Evolutionary conservation across 2,329 filamentous ascomycete species (phyloP), one percentile per base, ranked within the genome.

Genomic region (Penicillium palitans): DNA sequence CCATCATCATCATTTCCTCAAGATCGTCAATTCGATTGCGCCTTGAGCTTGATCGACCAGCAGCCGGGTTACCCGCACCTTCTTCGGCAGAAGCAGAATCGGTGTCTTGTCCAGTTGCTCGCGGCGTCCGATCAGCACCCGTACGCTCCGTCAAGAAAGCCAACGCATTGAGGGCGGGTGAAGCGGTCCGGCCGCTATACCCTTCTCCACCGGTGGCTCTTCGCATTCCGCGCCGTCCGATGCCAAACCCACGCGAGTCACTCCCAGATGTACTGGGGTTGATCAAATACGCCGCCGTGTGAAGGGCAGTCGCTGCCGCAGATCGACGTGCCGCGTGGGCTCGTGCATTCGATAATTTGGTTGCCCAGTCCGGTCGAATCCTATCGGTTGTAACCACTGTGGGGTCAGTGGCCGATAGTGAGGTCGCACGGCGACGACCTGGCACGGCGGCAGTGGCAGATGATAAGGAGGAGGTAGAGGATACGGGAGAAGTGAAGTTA

Each of bases 1-100:
- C 95, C 82, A 95, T 91, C 81, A 98, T 92, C 95, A 99, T 99
- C 80, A 99, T 90, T 49, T 96, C 93, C 72, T 99, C 95, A 0
- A 98, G 82, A 66, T 98, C 93, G 24, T 96, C 91, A 71, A 96
- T 86, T 31, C 91, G 83, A 56, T 76, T 84, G 61, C 85, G 79
- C 59, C 87, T 78, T 37, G 83, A 84, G 65, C 81, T 83, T 8
- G 82, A 73, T n/a, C 78, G 76, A 17, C 78, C 71, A 6, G 78
- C 74, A 37, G 76, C 71, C 25, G 76, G 56, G 63, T 70, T 73
- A 2, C 67, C 67, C 9, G 70, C 52, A 8, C 66, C 68, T 47
- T 77, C 73, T 62, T 74, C 73, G 1, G 69, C 68, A 41, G 72
- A 74, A 52, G 69, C 69, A 42, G 72, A 74, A 55, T 74, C 72